Evolutionary conservation across 2,329 filamentous ascomycete species (phyloP).

Genomic region (Ceratocystis colombiana): DNA sequence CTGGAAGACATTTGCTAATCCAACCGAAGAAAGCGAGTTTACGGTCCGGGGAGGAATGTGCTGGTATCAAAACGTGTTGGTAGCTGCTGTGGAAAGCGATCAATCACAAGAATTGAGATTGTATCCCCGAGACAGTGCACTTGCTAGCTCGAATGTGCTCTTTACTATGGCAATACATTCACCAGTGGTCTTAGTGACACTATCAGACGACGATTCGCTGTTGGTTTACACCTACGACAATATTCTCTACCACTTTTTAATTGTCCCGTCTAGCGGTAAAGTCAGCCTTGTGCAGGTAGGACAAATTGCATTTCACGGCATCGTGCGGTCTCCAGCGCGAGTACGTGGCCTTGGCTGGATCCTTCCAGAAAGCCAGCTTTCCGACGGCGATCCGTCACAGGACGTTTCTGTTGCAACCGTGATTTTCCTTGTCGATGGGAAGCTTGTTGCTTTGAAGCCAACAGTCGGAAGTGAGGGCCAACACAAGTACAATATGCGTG

Average conservation of each 20-base stretch:
- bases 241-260: conserved; percentile 86
- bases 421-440: conserved; percentile 92
- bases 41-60: conserved; percentile 93
- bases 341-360: conserved; percentile 95
- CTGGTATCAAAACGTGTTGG: conserved; percentile 92
- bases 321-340: conserved; percentile 83
- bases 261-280: conserved; percentile 57
- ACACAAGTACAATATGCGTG: conserved; percentile 95
- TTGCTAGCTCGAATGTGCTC: conserved; percentile 63
- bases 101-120: conserved; percentile 78
- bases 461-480: conserved; percentile 71
- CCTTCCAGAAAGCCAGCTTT: conserved; percentile 76
- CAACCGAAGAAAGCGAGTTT: conserved; percentile 76
- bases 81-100: conserved; percentile 83
- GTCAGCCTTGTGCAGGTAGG: conserved; percentile 84
- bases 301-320: conserved; percentile 94
- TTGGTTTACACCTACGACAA: conserved; percentile 97
- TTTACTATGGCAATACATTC: conserved; percentile 69
- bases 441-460: conserved; percentile 83
- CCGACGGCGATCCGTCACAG: conserved; percentile 86
- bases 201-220: conserved; percentile 85
- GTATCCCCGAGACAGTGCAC: conserved; percentile 73
- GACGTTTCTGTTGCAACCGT: conserved; percentile 91
- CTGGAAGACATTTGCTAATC: conserved; percentile 88
- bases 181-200: conserved; percentile 79